Conservation (phyloP, 805 yeast species). For the Barnettozyma pratensis region DNA sequence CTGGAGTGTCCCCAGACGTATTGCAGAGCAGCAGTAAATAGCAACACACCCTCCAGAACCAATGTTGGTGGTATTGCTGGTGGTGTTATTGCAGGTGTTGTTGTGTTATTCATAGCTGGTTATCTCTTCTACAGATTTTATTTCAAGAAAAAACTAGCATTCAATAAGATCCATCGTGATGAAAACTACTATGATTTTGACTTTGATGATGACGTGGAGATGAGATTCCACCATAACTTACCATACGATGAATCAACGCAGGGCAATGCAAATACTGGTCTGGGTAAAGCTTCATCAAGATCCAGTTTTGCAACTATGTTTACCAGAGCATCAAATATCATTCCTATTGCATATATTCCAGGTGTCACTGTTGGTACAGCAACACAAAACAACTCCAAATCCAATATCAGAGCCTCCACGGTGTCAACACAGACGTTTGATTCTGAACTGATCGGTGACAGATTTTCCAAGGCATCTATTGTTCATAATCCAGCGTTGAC, state of each 20-base stretch:
- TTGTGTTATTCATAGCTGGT: conserved; percentile 30
- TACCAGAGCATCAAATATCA: conserved; percentile 79
- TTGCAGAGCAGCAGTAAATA: conserved; percentile 30
- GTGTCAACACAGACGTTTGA: conserved; percentile 12
- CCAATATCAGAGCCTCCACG: conserved; percentile 29
- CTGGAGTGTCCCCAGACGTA: conserved; percentile 47
- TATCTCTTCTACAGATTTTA: conserved; percentile 37
- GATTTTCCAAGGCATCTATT: conserved; percentile 39
- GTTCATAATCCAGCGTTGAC: conserved; percentile 33
- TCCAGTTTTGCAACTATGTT: conserved; percentile 51
- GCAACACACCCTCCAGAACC: conserved; percentile 6
- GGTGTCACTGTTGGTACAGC: conserved; percentile 66
- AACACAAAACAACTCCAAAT: conserved; percentile 15
- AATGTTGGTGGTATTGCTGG: conserved; percentile 63
- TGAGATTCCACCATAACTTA: conserved; percentile 20
- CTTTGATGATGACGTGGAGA: conserved; percentile 26
- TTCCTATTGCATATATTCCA: conserved; percentile 91
- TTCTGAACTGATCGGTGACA: conserved; percentile 28
- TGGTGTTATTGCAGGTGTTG: conserved; percentile 63
- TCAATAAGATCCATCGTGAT: conserved; percentile 26
- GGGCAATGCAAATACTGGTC: conserved; percentile 12
- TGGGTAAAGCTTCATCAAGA: conserved; percentile 25
- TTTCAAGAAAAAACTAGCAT: conserved; percentile 30
- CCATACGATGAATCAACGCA: conserved; percentile 18
- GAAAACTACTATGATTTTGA: conserved; percentile 26